A percentile compares a stretch with the other conserved stretches of the same genome.
Conservation (phyloP, 139 green algal genomes). For the Nannochloris sp. region DNA sequence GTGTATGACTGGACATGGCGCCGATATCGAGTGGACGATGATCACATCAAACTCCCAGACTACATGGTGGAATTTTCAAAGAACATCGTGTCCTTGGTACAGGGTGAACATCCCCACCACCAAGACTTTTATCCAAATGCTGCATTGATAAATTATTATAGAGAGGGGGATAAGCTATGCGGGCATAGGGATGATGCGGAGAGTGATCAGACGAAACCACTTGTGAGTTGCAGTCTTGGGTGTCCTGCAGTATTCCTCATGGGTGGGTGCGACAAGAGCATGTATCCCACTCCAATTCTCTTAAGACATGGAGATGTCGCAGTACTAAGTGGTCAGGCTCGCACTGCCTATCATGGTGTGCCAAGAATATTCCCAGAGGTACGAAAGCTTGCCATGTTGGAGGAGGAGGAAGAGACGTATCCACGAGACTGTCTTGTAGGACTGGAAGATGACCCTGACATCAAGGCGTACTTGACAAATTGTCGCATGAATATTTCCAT, state of each 20-base stretch:
- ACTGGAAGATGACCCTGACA: constrained; percentile 1
- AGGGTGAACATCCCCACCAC: neutral
- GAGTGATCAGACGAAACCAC: constrained; percentile 57
- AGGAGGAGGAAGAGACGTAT: neutral
- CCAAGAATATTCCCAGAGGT: constrained; percentile 29
- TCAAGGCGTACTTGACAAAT: constrained; percentile 20
- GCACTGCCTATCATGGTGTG: constrained; percentile 67
- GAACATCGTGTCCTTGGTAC: neutral
- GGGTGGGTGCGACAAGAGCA: constrained; percentile 49
- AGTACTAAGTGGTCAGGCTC: constrained; percentile 55
- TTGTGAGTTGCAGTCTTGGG: constrained; percentile 77
- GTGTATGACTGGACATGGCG: constrained; percentile 70
- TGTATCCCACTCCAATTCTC: constrained; percentile 54
- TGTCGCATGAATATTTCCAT: constrained; percentile 30
- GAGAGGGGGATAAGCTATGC: constrained; percentile 63
- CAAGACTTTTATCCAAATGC: constrained; percentile 48
- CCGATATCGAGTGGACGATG: constrained; percentile 39
- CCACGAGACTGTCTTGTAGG: neutral
- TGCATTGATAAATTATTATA: constrained; percentile 85
- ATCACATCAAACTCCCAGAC: constrained; percentile 25
- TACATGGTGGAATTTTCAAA: constrained; percentile 20
- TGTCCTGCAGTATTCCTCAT: constrained; percentile 80
- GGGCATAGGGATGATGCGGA: constrained; percentile 87
- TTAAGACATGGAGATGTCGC: constrained; percentile 74
- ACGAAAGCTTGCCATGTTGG: neutral